phyloP scores from a whole-genome alignment of 1,139 yeast species.

The Suhomyces bokatorum region DNA sequence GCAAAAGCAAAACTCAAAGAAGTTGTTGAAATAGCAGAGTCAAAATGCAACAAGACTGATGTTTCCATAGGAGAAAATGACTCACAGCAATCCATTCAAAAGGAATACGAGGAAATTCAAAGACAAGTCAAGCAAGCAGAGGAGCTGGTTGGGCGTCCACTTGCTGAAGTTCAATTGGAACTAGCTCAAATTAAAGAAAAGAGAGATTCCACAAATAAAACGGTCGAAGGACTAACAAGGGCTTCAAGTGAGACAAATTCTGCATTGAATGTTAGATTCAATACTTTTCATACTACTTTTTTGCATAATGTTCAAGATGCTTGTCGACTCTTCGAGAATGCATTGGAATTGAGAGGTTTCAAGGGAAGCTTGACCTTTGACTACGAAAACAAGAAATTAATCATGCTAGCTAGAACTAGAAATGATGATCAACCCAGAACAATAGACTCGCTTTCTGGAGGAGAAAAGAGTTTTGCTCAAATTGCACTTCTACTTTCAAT shows the following conservation, averaged over 20 bases:
- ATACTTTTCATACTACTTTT: conserved; percentile 50
- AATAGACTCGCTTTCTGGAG: conserved; percentile 89
- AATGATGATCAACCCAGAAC: conserved; percentile 61
- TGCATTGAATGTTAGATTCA: conserved; percentile 49
- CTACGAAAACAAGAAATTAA: conserved; percentile 49
- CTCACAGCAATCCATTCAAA: conserved; percentile 37
- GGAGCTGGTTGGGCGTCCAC: conserved; percentile 32
- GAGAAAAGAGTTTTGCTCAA: conserved; percentile 94
- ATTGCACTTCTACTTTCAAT: conserved; percentile 83
- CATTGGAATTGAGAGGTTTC: conserved; percentile 70
- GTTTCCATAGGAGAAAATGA: conserved; percentile 32
- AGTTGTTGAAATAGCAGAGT: conserved; percentile 30
- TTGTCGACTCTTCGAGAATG: conserved; percentile 51
- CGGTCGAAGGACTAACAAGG: conserved; percentile 24
- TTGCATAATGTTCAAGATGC: conserved; percentile 33
- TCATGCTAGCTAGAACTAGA: conserved; percentile 61
- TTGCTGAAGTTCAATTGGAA: conserved; percentile 41
- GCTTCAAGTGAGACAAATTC: conserved; percentile 27
- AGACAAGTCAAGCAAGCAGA: conserved; percentile 41
- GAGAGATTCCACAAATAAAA: conserved; percentile 32
- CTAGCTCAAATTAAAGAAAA: conserved; percentile 25
- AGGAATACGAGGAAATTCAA: conserved; percentile 35
- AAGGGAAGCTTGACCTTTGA: conserved; percentile 71
- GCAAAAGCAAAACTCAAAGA: conserved; percentile 24
- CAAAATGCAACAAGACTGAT: conserved; percentile 32